Base-by-base conservation (phyloP, 2,329 filamentous ascomycete species). In the Lachnellula arida region DNA sequence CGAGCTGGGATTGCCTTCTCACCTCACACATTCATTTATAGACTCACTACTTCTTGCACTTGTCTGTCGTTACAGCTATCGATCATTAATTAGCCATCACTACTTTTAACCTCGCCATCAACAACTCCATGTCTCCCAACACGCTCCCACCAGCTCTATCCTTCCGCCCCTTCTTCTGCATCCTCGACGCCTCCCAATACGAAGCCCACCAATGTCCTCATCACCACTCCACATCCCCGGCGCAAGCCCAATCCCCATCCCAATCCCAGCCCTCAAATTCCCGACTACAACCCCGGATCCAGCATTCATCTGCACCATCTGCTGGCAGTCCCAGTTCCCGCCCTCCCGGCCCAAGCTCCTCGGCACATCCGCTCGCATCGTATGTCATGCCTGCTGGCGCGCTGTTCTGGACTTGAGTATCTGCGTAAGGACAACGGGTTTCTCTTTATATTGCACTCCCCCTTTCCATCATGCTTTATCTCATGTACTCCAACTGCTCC, bases 291-390 rank as follows among this genome's bases (percentile, higher is more conserved):
- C 42, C 1, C 23, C 51, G 7, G 56, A 60, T 9, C 56, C 65
- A 17, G 62, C 49, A 47, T 82, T 82, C 68, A 77, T 78, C 19
- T 84, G 81, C 64, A 82, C 78, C 1, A 81, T 83, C 63, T 83
- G 80, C 72, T 79, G 76, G 73, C 72, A 73, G 52, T 65, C 74
- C 67, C 40, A 66, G 64, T 17, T 71, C 67, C 0, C 64, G 65
- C 14, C 74, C 72, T 3, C 72, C 65, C 46, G 66, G 32, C 65
- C 66, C 3, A 66, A 64, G 25, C 48, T 77, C 17, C 66, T 83
- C 2, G 79, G 79, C 9, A 71, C 70, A 15, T 73, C 74, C 0
- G 72, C 74, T 2, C 76, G 79, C 2, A 77, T 82, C 4, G 73
- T 77, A 23, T 84, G 80, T 65, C 62, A 65, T 25, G 42, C 68